These are phyloP conservation scores for Monosporozyma unispora DNA, from an alignment of 805 yeast species.

Conservation along the genomic window DNA sequence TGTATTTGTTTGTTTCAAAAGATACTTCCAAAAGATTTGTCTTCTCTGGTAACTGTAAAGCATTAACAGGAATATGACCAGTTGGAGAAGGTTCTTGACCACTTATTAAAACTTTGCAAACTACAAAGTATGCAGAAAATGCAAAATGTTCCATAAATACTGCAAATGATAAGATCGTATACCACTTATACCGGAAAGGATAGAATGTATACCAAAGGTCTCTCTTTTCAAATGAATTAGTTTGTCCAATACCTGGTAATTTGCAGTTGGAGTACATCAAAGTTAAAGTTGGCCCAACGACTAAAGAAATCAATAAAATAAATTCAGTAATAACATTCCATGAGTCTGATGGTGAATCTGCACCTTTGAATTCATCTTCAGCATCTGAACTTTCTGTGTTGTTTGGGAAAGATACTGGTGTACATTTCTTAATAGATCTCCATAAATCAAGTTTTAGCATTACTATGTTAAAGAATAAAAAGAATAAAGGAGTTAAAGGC, in stretches of 20 bases:
- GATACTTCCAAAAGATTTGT: constrained; percentile 6
- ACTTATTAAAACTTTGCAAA: constrained; percentile 4
- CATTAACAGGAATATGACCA: constrained; percentile 3
- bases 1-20: constrained; percentile 7
- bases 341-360: constrained; percentile 36
- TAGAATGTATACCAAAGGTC: constrained; percentile 17
- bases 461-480: constrained; percentile 50
- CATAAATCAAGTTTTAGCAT: constrained; percentile 24
- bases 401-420: constrained; percentile 10
- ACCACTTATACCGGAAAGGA: constrained; percentile 28
- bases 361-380: background rate
- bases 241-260: constrained; percentile 18
- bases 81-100: background rate
- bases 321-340: constrained; percentile 63
- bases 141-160: constrained; percentile 27
- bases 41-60: constrained; percentile 4
- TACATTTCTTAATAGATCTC: constrained; percentile 25
- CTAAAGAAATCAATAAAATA: constrained; percentile 64
- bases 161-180: constrained; percentile 28
- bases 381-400: background rate
- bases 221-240: constrained; percentile 13
- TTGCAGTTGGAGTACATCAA: constrained; percentile 60
- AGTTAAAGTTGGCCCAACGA: constrained; percentile 60
- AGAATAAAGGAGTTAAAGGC: constrained; percentile 74
- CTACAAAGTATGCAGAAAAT: constrained; percentile 4